Conservation (phyloP, 2,329 filamentous ascomycete species). For the Cordyceps fumosorosea region DNA sequence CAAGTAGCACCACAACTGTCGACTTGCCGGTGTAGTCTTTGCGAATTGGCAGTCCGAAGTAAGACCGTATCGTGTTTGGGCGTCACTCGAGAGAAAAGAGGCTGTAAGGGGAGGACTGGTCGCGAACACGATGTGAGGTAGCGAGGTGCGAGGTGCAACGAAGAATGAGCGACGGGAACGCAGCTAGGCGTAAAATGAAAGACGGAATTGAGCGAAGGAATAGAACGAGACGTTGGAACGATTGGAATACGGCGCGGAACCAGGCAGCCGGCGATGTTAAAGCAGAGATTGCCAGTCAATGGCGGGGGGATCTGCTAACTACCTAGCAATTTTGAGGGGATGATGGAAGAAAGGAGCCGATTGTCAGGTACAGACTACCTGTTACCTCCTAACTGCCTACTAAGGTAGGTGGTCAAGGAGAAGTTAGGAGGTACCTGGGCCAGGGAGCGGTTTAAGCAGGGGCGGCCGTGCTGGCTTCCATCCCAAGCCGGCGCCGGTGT, state of each 20-base stretch:
- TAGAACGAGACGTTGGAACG: slow-evolving; percentile 2
- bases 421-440: too few relatives aligned
- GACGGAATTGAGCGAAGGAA: not conserved
- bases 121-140: not conserved
- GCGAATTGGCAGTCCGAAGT: not conserved
- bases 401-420: too few relatives aligned
- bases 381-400: not conserved
- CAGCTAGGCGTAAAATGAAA: slow-evolving; percentile 5
- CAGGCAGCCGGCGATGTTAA: slow-evolving; percentile 4
- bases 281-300: not conserved
- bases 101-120: not conserved
- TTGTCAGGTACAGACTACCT: too few relatives aligned
- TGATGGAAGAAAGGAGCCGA: too few relatives aligned
- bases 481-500: too few relatives aligned
- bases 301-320: too few relatives aligned
- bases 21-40: not conserved
- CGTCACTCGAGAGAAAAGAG: not conserved
- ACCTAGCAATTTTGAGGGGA: too few relatives aligned
- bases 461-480: too few relatives aligned
- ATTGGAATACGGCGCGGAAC: slow-evolving; percentile 6
- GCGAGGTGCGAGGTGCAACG: not conserved
- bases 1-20: not conserved
- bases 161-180: slow-evolving; percentile 6
- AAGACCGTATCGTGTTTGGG: not conserved
- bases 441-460: too few relatives aligned